These are phyloP conservation scores for Aurantiochytrium sp. DNA, from an alignment of 108 stramenopile genomes.

Conservation along the genomic window DNA sequence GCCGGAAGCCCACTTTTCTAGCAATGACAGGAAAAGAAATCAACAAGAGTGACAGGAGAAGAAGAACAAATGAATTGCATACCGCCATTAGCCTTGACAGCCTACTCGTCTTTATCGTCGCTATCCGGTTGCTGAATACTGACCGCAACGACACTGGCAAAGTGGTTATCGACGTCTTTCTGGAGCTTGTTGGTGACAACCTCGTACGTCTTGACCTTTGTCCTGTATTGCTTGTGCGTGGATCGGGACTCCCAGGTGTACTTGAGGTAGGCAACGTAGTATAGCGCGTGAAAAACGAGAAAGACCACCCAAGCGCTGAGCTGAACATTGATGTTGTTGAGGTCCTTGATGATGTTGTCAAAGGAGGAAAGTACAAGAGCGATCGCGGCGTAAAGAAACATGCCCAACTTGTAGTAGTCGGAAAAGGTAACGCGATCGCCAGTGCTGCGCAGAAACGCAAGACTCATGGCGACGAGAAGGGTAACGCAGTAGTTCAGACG, in stretches of 20 bases:
- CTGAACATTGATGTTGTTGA: not conserved
- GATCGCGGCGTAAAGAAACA: not conserved
- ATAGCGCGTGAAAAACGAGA: not conserved
- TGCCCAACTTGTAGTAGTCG: constrained; percentile 14
- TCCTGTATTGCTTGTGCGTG: not conserved
- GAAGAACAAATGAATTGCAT: too few species aligned
- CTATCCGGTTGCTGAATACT: not conserved
- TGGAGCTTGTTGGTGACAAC: not conserved
- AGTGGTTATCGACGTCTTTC: not conserved
- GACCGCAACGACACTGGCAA: not conserved
- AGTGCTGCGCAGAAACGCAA: not conserved
- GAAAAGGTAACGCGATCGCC: not conserved
- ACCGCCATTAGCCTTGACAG: not conserved
- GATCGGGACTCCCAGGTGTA: not conserved
- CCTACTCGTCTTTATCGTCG: not conserved
- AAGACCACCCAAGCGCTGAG: not conserved
- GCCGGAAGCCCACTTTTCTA: too few species aligned
- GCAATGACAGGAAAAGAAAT: too few species aligned
- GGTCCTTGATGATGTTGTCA: not conserved
- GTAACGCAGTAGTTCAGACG: not conserved
- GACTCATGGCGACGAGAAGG: not conserved
- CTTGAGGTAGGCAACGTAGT: not conserved
- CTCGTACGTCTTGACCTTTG: not conserved
- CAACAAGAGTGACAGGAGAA: too few species aligned
- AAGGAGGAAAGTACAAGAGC: not conserved